These are phyloP conservation scores for Pichia sp. DNA, from an alignment of 1,139 yeast genomes.

Conservation along the genomic window DNA sequence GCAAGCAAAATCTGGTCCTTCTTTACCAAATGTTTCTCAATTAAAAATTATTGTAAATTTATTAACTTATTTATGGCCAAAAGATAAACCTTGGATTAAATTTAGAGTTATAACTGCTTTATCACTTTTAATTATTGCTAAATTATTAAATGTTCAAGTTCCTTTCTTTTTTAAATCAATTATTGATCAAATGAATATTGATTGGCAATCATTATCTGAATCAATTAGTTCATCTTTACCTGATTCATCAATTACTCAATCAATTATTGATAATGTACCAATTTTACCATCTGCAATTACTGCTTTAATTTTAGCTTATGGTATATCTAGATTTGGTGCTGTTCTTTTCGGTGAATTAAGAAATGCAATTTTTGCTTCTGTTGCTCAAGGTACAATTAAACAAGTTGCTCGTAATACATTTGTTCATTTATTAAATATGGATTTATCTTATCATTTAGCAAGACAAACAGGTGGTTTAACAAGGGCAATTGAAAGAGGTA, in stretches of 20 bases:
- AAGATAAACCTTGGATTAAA: slow-evolving; percentile 61
- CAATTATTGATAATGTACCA: slow-evolving; percentile 14
- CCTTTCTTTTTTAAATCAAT: slow-evolving; percentile 90
- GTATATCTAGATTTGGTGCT: slow-evolving; percentile 91
- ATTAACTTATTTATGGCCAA: slow-evolving; percentile 85
- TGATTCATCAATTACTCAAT: slow-evolving; percentile 6
- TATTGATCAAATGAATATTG: slow-evolving; percentile 88
- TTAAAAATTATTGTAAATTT: slow-evolving; percentile 56
- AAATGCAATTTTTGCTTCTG: slow-evolving; percentile 92
- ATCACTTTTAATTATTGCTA: slow-evolving; percentile 66
- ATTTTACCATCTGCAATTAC: slow-evolving; percentile 58
- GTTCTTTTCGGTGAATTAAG: slow-evolving; percentile 90
- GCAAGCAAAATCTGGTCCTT: slow-evolving; percentile 13
- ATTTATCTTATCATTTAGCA: slow-evolving; percentile 81
- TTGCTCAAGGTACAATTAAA: slow-evolving; percentile 91
- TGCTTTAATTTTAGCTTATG: slow-evolving; percentile 78
- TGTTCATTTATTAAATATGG: slow-evolving; percentile 74
- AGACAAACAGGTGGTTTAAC: slow-evolving; percentile 96
- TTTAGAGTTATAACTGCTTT: slow-evolving; percentile 73
- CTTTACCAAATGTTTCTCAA: slow-evolving; percentile 38
- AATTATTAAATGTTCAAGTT: slow-evolving; percentile 85
- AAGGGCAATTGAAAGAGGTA: slow-evolving; percentile 95
- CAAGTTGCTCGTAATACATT: slow-evolving; percentile 87
- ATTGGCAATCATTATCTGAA: slow-evolving; percentile 66
- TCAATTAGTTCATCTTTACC: slow-evolving; percentile 12